Percentiles rank a stretch among this genome's conserved stretches.
phyloP scores from a whole-genome alignment of 2,329 filamentous ascomycete genomes.

The Achaetomium macrosporum region DNA sequence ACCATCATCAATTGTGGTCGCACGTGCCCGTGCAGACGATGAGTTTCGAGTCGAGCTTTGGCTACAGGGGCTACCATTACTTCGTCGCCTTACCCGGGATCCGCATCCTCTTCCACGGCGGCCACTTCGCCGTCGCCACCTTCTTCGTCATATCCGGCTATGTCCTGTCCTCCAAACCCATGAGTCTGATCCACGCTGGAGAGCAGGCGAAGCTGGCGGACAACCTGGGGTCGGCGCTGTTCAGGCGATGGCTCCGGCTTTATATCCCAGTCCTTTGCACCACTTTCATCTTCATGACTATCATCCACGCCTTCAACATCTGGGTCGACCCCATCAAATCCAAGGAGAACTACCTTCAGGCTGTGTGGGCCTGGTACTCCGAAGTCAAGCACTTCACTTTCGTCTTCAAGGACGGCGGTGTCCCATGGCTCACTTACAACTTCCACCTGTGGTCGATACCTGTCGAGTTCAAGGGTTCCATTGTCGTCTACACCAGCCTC shows the following conservation, averaged over 20 bases:
- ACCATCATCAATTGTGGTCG: conserved; percentile 55
- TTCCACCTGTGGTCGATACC: conserved; percentile 58
- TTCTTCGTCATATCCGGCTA: conserved; percentile 57
- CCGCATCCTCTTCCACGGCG: conserved; percentile 54
- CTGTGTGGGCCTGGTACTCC: conserved; percentile 41
- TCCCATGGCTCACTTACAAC: conserved; percentile 55
- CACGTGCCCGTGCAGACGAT: conserved; percentile 37
- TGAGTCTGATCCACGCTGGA: conserved; percentile 41
- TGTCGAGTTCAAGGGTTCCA: conserved; percentile 55
- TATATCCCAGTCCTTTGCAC: conserved; percentile 45
- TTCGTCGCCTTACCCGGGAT: conserved; percentile 51
- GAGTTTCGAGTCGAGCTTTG: conserved; percentile 48
- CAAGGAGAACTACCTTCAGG: conserved; percentile 38
- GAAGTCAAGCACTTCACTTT: conserved; percentile 65
- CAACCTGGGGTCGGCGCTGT: conserved; percentile 39
- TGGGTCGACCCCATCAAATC: conserved; percentile 34
- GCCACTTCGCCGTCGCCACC: conserved; percentile 53
- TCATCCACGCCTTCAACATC: conserved; percentile 47
- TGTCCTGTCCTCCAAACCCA: conserved; percentile 46
- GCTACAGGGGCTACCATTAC: conserved; percentile 43
- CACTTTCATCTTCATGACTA: conserved; percentile 46
- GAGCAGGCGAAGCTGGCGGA: conserved; percentile 38
- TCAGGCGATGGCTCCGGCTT: conserved; percentile 41
- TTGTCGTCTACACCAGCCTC: conserved; percentile 54
- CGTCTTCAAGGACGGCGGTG: conserved; percentile 45